A percentile compares a stretch with the other conserved stretches of the same genome.
Evolutionary conservation across 2,329 filamentous ascomycete species (phyloP).

Genomic region (Myriosclerotinia curreyana): DNA sequence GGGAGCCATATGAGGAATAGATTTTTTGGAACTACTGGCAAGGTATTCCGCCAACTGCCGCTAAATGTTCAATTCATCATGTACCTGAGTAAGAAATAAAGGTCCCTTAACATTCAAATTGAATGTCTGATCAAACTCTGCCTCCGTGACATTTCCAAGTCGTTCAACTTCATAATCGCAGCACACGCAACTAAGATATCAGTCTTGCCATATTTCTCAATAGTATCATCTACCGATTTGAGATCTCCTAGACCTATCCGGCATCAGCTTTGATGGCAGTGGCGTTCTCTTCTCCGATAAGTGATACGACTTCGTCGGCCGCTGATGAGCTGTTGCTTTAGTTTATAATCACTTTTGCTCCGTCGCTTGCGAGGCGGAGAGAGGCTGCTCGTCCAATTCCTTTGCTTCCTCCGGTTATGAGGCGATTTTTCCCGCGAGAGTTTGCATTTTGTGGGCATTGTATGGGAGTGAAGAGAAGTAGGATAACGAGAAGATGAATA

Average conservation of each 20-base stretch:
- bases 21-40: constrained; percentile 43
- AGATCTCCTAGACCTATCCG: constrained; percentile 46
- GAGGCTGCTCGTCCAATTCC: constrained; percentile 60
- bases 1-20: constrained; percentile 49
- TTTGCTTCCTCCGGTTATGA: constrained; percentile 47
- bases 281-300: constrained; percentile 48
- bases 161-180: constrained; percentile 50
- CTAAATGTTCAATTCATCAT: constrained; percentile 16
- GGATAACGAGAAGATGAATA: background rate
- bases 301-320: constrained; percentile 49
- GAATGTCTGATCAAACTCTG: constrained; percentile 50
- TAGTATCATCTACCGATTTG: constrained; percentile 49
- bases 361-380: constrained; percentile 53
- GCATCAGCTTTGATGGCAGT: constrained; percentile 57
- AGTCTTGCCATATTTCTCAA: constrained; percentile 52
- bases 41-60: background rate
- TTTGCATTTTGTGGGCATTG: constrained; percentile 24
- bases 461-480: background rate
- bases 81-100: constrained; percentile 50
- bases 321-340: constrained; percentile 48
- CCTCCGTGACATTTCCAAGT: constrained; percentile 50
- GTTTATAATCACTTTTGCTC: constrained; percentile 58
- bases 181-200: constrained; percentile 59
- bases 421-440: constrained; percentile 36
- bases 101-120: constrained; percentile 57